Conservation (phyloP, 192 early-diverging fungal species). For the Coemansia asiatica region DNA sequence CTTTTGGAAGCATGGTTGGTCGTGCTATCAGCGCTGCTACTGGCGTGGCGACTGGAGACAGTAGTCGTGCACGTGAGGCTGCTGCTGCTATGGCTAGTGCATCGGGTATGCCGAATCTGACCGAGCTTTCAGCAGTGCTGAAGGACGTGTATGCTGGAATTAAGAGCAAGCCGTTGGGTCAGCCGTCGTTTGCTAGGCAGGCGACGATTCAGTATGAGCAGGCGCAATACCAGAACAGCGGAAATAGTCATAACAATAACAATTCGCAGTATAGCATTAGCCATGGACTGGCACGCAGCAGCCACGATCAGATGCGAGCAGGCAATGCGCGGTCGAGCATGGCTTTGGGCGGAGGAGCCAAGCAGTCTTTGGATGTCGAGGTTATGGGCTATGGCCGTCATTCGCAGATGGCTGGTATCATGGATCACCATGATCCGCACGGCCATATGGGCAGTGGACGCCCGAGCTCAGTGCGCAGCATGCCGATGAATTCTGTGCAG, state of each 20-base stretch:
- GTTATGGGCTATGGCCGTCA: not conserved
- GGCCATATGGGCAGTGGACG: slow-evolving; percentile 22
- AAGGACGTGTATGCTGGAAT: slow-evolving; percentile 57
- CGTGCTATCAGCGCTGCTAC: slow-evolving; percentile 11
- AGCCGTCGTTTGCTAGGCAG: slow-evolving; percentile 55
- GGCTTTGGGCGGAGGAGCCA: slow-evolving; percentile 20
- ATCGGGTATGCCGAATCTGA: slow-evolving; percentile 32
- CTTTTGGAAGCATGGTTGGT: slow-evolving; percentile 10
- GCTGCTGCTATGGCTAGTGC: not conserved
- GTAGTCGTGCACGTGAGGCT: not conserved
- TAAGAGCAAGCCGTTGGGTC: slow-evolving; percentile 52
- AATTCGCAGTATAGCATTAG: slow-evolving; percentile 22
- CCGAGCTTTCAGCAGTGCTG: slow-evolving; percentile 40
- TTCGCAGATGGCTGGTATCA: slow-evolving; percentile 17
- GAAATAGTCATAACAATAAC: not conserved
- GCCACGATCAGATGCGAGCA: slow-evolving; percentile 17
- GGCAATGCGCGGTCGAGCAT: slow-evolving; percentile 22
- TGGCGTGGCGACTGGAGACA: not conserved
- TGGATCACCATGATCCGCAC: slow-evolving; percentile 24
- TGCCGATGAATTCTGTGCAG: slow-evolving; percentile 51
- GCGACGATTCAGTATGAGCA: slow-evolving; percentile 17
- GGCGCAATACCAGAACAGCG: slow-evolving; percentile 8
- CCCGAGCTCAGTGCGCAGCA: slow-evolving; percentile 53
- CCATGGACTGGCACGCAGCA: slow-evolving; percentile 8
- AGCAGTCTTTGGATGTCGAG: slow-evolving; percentile 33